phyloP scores from a whole-genome alignment of 2,329 filamentous ascomycete species.

The Albophoma yamanashiensis region DNA sequence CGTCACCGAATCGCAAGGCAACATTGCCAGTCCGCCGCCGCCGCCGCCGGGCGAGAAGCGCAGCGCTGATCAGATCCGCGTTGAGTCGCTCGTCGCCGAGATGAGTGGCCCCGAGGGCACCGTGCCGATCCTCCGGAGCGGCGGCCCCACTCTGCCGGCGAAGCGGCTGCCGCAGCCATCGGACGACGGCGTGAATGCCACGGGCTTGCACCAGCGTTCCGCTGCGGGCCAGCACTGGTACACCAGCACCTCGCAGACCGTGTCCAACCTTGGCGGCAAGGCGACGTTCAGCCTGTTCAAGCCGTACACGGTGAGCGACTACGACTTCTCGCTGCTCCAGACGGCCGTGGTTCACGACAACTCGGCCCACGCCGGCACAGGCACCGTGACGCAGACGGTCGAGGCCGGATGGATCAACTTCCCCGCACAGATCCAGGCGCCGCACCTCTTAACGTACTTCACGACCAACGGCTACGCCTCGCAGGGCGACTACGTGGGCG shows the following conservation, averaged over 20 bases:
- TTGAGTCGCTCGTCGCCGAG: neutral
- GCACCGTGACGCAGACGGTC: constrained; percentile 7
- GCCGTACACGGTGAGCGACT: constrained; percentile 4
- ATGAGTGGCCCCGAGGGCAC: constrained; percentile 7
- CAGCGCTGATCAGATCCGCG: neutral
- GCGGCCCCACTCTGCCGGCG: constrained; percentile 1
- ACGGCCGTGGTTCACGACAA: constrained; percentile 7
- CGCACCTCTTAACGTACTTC: constrained; percentile 10
- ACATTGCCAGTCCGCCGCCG: constrained; percentile 5
- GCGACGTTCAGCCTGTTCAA: constrained; percentile 8
- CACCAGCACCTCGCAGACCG: constrained; percentile 5
- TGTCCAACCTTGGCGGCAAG: constrained; percentile 6
- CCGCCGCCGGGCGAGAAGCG: neutral
- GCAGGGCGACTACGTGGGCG: constrained; percentile 7
- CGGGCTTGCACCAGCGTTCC: neutral
- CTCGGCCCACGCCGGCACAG: constrained; percentile 3
- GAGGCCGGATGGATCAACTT: constrained; percentile 12
- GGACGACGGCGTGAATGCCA: neutral
- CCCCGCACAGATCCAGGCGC: constrained; percentile 4
- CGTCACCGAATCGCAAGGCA: constrained; percentile 6
- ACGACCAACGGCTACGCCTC: constrained; percentile 9
- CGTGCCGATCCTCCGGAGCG: constrained; percentile 8
- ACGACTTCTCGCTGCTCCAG: constrained; percentile 11
- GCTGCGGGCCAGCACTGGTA: constrained; percentile 10
- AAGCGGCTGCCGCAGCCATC: constrained; percentile 4